phyloP scores from a whole-genome alignment of 129 eudicot genomes.

The Chrysanthemum lavandulifolium region DNA sequence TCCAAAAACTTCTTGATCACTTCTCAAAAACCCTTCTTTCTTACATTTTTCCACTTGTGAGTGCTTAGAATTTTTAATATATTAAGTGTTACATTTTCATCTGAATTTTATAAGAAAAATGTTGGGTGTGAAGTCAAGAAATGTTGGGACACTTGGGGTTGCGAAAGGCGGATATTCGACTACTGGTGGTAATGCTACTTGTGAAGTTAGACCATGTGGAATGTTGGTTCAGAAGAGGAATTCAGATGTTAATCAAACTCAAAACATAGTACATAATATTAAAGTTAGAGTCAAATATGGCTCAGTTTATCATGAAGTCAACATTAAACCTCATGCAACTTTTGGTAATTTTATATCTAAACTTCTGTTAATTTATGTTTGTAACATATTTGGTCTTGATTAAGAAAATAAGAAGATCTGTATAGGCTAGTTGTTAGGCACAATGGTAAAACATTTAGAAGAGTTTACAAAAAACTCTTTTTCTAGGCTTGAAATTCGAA shows the following conservation, averaged over 20 bases:
- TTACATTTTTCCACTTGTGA: conserved; percentile 27
- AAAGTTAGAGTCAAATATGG: conserved; percentile 80
- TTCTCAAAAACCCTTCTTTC: conserved; percentile 29
- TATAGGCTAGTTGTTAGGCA: too few species aligned
- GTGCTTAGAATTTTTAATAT: conserved; percentile 20
- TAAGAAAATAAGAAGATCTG: too few species aligned
- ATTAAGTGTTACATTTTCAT: conserved; percentile 26
- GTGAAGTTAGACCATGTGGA: conserved; percentile 89
- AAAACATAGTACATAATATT: conserved; percentile 45
- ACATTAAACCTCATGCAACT: conserved; percentile 70
- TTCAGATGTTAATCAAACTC: conserved; percentile 54
- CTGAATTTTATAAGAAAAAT: conserved; percentile 26
- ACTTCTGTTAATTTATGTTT: neutral
- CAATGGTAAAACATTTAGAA: too few species aligned
- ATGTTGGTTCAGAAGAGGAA: conserved; percentile 92
- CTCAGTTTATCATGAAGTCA: conserved; percentile 61
- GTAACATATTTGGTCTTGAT: neutral
- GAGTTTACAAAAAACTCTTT: too few species aligned
- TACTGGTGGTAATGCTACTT: conserved; percentile 37
- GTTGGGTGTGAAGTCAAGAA: conserved; percentile 52
- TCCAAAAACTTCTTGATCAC: conserved; percentile 44
- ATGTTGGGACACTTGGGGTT: conserved; percentile 34
- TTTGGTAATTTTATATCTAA: conserved; percentile 52
- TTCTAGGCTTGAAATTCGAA: too few species aligned
- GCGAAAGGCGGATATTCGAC: conserved; percentile 29